phyloP scores from a whole-genome alignment of 345 rosid genomes.

The Schrenkiella parvula region DNA sequence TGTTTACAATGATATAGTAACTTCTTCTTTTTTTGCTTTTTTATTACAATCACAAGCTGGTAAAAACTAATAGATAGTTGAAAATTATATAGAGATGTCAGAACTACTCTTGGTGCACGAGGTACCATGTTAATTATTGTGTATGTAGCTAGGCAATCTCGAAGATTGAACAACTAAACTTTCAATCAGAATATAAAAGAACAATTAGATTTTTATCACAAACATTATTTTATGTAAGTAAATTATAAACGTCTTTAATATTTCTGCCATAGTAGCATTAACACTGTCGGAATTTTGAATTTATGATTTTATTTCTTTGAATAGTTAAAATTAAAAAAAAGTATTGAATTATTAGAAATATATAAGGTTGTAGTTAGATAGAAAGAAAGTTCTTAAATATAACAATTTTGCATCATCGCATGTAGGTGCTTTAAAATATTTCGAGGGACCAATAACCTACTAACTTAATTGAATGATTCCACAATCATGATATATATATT shows the following conservation, averaged over 20 bases:
- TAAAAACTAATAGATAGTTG: too few relatives aligned
- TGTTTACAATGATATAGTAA: background rate
- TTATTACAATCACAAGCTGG: background rate
- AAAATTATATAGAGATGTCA: background rate
- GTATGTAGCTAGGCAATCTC: background rate
- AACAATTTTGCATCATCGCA: background rate
- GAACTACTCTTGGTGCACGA: conserved; percentile 4
- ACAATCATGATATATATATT: background rate
- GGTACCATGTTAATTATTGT: conserved; percentile 1
- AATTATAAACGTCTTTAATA: too few relatives aligned
- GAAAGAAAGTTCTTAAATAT: background rate
- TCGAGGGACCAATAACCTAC: background rate
- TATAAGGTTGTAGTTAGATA: background rate
- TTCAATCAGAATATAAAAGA: too few relatives aligned
- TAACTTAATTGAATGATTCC: background rate
- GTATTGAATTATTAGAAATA: background rate
- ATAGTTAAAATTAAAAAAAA: background rate
- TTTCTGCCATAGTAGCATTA: background rate
- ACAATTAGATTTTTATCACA: background rate
- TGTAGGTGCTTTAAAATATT: background rate
- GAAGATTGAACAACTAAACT: background rate
- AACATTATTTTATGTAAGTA: background rate
- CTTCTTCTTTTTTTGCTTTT: background rate
- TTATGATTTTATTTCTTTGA: background rate
- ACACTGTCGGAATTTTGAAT: background rate